These are phyloP conservation scores for Tuber brumale DNA, from an alignment of 495 filamentous ascomycete genomes.

Conservation along the genomic window DNA sequence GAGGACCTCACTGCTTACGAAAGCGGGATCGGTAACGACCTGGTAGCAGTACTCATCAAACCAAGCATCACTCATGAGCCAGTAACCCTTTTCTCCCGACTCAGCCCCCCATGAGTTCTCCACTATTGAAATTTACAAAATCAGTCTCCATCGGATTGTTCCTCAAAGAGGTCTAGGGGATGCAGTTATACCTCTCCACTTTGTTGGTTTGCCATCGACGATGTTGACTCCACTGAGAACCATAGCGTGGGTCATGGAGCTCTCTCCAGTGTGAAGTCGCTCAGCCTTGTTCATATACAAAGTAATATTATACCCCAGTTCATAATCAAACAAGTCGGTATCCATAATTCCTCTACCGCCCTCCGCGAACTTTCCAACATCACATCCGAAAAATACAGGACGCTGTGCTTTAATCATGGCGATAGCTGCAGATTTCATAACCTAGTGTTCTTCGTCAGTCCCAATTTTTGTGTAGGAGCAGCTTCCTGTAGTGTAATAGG, in stretches of 20 bases:
- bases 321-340: constrained; percentile 61
- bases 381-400: constrained; percentile 81
- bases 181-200: constrained; percentile 53
- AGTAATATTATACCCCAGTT: constrained; percentile 68
- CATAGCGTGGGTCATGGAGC: constrained; percentile 85
- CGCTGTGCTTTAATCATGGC: constrained; percentile 66
- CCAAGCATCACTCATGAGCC: constrained; percentile 81
- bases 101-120: constrained; percentile 74
- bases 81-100: constrained; percentile 67
- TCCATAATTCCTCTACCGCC: constrained; percentile 66
- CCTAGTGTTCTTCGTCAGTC: constrained; percentile 30
- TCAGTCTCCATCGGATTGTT: background rate
- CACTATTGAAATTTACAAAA: constrained; percentile 43
- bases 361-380: constrained; percentile 76
- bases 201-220: constrained; percentile 54
- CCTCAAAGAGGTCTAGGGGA: background rate
- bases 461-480: background rate
- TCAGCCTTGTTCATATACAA: constrained; percentile 65
- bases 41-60: constrained; percentile 86
- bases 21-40: constrained; percentile 70
- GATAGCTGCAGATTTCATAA: constrained; percentile 65
- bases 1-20: constrained; percentile 58
- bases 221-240: constrained; percentile 78
- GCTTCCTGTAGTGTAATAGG: background rate
- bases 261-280: constrained; percentile 62